Conservation (phyloP, 805 yeast genomes). For the Metschnikowia lochheadii region DNA sequence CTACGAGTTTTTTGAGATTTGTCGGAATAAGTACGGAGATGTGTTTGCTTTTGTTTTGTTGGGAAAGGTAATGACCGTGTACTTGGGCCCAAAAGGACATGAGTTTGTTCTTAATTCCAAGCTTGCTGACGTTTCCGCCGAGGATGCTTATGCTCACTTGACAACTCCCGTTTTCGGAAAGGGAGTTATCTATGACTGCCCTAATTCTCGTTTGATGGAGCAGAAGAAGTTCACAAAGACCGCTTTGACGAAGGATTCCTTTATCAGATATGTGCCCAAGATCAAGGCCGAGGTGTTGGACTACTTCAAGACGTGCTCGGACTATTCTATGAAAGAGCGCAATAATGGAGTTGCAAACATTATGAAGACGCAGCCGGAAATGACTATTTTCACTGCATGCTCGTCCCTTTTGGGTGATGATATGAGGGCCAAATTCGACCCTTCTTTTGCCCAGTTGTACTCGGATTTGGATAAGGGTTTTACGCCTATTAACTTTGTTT, state of each 20-base stretch:
- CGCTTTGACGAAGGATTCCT: constrained; percentile 82
- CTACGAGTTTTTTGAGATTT: constrained; percentile 76
- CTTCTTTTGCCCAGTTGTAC: constrained; percentile 79
- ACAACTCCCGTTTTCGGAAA: constrained; percentile 99
- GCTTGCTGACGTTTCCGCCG: constrained; percentile 87
- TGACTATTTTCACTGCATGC: constrained; percentile 95
- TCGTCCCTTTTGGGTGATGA: constrained; percentile 89
- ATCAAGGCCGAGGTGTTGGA: constrained; percentile 72
- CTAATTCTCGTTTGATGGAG: constrained; percentile 92
- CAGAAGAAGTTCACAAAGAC: constrained; percentile 95
- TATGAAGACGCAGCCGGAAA: constrained; percentile 84
- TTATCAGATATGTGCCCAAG: constrained; percentile 80
- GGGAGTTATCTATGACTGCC: constrained; percentile 96
- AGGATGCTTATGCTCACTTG: constrained; percentile 90
- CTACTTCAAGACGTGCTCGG: constrained; percentile 54
- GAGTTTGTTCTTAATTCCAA: constrained; percentile 93
- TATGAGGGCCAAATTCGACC: constrained; percentile 76
- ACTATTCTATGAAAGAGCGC: constrained; percentile 40
- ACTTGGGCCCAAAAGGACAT: constrained; percentile 95
- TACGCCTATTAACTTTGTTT: constrained; percentile 92
- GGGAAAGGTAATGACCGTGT: constrained; percentile 93
- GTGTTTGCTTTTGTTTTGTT: constrained; percentile 84
- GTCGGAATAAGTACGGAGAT: constrained; percentile 85
- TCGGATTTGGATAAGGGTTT: constrained; percentile 95
- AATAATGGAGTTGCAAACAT: constrained; percentile 56